Base-by-base conservation (phyloP, 2,329 filamentous ascomycete genomes). In the Colletotrichum tanaceti region DNA sequence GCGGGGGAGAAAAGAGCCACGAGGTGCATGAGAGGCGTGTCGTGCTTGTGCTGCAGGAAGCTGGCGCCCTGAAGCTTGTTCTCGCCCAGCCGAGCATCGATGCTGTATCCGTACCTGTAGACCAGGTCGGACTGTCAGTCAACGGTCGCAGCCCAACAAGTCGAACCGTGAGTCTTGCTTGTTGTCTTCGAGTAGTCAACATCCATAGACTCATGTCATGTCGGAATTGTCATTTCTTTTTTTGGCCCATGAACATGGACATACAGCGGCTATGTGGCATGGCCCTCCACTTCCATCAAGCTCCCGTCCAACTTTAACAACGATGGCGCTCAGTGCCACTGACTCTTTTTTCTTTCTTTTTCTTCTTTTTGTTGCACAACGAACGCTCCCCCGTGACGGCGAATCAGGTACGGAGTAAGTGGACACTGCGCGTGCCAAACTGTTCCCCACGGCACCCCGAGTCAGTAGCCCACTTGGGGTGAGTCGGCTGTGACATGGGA, bases 41-140 rank as follows among this genome's bases (percentile, higher is more conserved):
- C 49, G 41, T 54, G 46, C 46, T 68, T 44, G 54, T 44, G 38
- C 39, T 68, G 61, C 63, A 58, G 20, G 44, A 68, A 50, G 55
- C 35, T 68, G 61, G 61, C 47, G 65, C 49, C 47, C 41, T 68
- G 65, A 68, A 68, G 63, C 63, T 67, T 67, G 58, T 69, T 62
- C 54, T 61, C 41, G 53, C 18, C 22, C 47, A 58, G 24, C 24
- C 20, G 28, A 28, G 28, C 28, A 28, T 58, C 44, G 24, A 58
- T 46, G 28, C 43, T 43, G 39, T 28, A 9, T 49, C 55, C 49
- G n/a, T n/a, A n/a, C n/a, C n/a, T n/a, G n/a, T n/a, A n/a, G n/a
- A n/a, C n/a, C n/a, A n/a, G n/a, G n/a, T n/a, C n/a, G n/a, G n/a
- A n/a, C n/a, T n/a, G n/a, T n/a, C 49, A 60, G 55, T 59, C 39